Evolutionary conservation across 108 stramenopile genomes (phyloP).

Genomic region (Epithemia pelagica): DNA sequence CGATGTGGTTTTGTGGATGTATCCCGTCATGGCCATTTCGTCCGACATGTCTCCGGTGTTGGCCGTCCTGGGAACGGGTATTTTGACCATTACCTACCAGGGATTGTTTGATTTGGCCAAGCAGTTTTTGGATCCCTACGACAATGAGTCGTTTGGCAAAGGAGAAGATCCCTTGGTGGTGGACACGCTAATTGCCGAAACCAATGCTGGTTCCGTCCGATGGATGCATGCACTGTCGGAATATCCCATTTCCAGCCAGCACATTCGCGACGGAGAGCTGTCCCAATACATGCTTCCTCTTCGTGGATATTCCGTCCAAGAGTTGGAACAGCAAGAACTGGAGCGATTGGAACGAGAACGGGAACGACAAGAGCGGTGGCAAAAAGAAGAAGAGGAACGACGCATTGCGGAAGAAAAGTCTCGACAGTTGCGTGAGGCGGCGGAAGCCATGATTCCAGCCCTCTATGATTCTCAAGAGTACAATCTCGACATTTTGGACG

Average conservation of each 20-base stretch:
- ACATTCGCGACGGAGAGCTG: constrained; percentile 53
- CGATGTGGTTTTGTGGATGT: constrained; percentile 83
- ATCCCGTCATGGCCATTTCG: constrained; percentile 78
- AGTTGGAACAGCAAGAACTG: constrained; percentile 52
- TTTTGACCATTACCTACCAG: constrained; percentile 80
- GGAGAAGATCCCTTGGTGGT: constrained; percentile 85
- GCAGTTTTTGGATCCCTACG: constrained; percentile 89
- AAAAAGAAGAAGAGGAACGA: constrained; percentile 43
- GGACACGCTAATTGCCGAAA: constrained; percentile 85
- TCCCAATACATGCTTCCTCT: constrained; percentile 60
- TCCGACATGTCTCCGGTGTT: constrained; percentile 71
- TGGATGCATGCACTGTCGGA: constrained; percentile 78
- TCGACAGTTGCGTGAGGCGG: not conserved
- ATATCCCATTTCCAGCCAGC: constrained; percentile 53
- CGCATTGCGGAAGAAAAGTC: constrained; percentile 20
- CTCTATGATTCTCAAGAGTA: not conserved
- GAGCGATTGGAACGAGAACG: constrained; percentile 50
- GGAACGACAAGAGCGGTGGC: constrained; percentile 35
- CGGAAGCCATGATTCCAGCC: constrained; percentile 10
- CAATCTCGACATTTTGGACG: not conserved
- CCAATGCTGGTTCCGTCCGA: constrained; percentile 75
- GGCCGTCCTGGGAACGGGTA: constrained; percentile 64
- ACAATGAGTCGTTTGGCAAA: constrained; percentile 86
- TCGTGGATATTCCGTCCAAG: constrained; percentile 66
- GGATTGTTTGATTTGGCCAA: constrained; percentile 89